Percentiles rank a stretch among this genome's conserved stretches.
Evolutionary conservation across 306 rosid genomes (phyloP).

Genomic region (Medicago lupulina): DNA sequence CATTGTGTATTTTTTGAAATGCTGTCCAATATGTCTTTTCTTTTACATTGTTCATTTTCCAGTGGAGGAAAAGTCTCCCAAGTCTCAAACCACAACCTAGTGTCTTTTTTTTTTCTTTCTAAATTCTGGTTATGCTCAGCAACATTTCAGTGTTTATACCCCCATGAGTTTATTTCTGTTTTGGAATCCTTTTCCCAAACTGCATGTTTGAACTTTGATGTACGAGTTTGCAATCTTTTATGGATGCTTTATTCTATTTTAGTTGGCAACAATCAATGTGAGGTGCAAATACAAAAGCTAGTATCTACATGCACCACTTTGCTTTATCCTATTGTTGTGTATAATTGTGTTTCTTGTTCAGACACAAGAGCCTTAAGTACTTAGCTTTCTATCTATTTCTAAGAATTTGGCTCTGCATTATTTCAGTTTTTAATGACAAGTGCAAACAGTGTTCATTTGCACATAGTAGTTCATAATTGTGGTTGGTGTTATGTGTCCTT

Average conservation of each 20-base stretch:
- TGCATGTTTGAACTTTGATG: conserved; percentile 10
- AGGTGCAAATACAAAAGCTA: conserved; percentile 8
- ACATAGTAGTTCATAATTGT: neutral
- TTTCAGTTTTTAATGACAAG: conserved; percentile 5
- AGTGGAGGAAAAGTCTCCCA: neutral
- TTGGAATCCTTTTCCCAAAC: conserved; percentile 10
- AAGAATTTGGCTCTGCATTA: conserved; percentile 11
- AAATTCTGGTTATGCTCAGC: neutral
- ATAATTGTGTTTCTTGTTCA: neutral
- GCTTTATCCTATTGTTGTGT: neutral
- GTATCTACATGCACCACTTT: conserved; percentile 31
- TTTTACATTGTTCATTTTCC: conserved; percentile 21
- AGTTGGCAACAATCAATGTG: neutral
- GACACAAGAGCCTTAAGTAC: neutral
- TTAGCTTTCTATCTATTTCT: conserved; percentile 3
- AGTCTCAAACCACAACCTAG: conserved; percentile 17
- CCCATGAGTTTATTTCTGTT: neutral
- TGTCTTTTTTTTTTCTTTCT: conserved; percentile 16
- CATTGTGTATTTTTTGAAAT: conserved; percentile 2
- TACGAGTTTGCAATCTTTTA: neutral
- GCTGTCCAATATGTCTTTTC: conserved; percentile 10
- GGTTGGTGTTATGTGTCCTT: conserved; percentile 1
- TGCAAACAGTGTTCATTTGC: conserved; percentile 1
- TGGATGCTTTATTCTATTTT: neutral
- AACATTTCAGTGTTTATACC: neutral